Conservation (phyloP, 2,329 filamentous ascomycete species). For the Pestalotiopsis sp. region DNA sequence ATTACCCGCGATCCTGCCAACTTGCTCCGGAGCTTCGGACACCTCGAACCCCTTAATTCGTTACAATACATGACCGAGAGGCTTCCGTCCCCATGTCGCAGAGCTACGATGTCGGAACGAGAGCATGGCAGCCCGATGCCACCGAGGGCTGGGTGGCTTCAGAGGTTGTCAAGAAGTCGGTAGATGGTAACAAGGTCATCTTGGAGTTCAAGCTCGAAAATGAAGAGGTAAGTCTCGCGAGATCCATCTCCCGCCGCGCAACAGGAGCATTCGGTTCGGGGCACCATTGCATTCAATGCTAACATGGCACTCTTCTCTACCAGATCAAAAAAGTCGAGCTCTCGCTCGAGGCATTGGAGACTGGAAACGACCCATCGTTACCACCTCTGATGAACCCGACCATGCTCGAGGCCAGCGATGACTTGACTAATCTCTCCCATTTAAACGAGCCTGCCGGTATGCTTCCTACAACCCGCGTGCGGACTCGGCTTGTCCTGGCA, state of each 20-base stretch:
- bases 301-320: slow-evolving; percentile 15
- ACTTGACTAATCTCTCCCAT: slow-evolving; percentile 96
- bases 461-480: slow-evolving; percentile 23
- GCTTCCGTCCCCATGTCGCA: slow-evolving; percentile 71
- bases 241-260: neutral
- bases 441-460: slow-evolving; percentile 96
- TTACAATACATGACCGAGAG: slow-evolving; percentile 8
- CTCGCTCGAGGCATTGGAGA: slow-evolving; percentile 74
- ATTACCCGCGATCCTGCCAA: neutral
- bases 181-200: slow-evolving; percentile 83
- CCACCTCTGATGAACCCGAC: slow-evolving; percentile 97
- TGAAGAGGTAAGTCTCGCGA: slow-evolving; percentile 72
- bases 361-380: slow-evolving; percentile 75
- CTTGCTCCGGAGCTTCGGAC: slow-evolving; percentile 5
- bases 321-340: slow-evolving; percentile 82
- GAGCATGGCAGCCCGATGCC: slow-evolving; percentile 96
- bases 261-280: neutral
- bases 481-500: neutral
- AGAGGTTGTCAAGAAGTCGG: slow-evolving; percentile 83
- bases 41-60: slow-evolving; percentile 9
- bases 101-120: slow-evolving; percentile 93
- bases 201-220: slow-evolving; percentile 89
- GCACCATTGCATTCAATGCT: neutral
- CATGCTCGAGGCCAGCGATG: slow-evolving; percentile 98
- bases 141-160: slow-evolving; percentile 98